A percentile compares a stretch with the other conserved stretches of the same genome.
Evolutionary conservation across 495 filamentous ascomycete species (phyloP).

Genomic region (Neurospora cerealis): DNA sequence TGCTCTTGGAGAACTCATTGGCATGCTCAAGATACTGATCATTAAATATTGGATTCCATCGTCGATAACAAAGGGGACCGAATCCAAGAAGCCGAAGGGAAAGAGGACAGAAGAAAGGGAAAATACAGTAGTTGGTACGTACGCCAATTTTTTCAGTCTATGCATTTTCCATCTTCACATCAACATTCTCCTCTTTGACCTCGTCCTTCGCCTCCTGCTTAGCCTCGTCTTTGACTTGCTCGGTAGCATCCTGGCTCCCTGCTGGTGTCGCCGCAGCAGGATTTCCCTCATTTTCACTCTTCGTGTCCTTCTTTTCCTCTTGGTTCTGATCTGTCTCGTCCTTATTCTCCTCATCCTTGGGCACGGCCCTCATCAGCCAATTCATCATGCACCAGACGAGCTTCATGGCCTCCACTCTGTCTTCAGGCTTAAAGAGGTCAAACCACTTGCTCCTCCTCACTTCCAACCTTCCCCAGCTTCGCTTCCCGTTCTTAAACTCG

Average conservation of each 20-base stretch:
- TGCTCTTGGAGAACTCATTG: not conserved
- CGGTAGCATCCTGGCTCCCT: not conserved
- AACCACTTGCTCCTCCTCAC: conserved; percentile 68
- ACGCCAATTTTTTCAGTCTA: conserved; percentile 1
- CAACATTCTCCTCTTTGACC: conserved; percentile 12
- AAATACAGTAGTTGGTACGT: not conserved
- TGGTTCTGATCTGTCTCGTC: not conserved
- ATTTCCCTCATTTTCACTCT: not conserved
- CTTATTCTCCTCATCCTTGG: conserved; percentile 14
- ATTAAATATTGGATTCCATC: not conserved
- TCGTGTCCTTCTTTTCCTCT: not conserved
- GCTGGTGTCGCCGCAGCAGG: not conserved
- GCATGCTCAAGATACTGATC: not conserved
- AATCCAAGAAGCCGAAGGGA: not conserved
- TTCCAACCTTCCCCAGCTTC: conserved; percentile 45
- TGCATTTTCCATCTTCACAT: conserved; percentile 27
- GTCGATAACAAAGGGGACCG: not conserved
- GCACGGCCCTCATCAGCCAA: conserved; percentile 48
- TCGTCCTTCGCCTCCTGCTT: conserved; percentile 23
- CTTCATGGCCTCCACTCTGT: conserved; percentile 61
- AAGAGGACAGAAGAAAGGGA: not conserved
- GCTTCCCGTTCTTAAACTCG: conserved; percentile 3
- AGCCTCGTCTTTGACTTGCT: conserved; percentile 31
- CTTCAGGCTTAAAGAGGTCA: conserved; percentile 58
- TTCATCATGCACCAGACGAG: conserved; percentile 68